These are phyloP conservation scores for Blepharisma stoltei DNA, from an alignment of 73 alveolate genomes.

Conservation along the genomic window DNA sequence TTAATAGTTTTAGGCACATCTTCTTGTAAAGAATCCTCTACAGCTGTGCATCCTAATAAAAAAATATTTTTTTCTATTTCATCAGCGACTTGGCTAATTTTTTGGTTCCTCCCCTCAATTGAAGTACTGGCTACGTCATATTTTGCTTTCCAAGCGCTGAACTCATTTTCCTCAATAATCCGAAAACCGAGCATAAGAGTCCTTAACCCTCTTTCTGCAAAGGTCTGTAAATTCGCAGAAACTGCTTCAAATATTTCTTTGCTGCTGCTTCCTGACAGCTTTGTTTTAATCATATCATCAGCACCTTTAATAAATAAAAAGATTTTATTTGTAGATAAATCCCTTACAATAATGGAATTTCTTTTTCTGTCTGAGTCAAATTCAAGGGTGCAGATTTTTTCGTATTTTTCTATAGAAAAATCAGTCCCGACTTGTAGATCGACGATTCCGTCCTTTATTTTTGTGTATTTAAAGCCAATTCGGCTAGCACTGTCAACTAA, in stretches of 20 bases:
- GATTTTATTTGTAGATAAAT: conserved; percentile 30
- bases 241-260: not conserved
- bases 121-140: conserved; percentile 29
- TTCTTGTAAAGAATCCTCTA: conserved; percentile 95
- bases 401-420: conserved; percentile 38
- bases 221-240: not conserved
- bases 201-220: conserved; percentile 30
- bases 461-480: not conserved
- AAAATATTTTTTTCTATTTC: conserved; percentile 71
- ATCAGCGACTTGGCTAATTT: conserved; percentile 38
- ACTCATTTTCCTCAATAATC: conserved; percentile 72
- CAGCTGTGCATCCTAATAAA: conserved; percentile 88
- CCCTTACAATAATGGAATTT: conserved; percentile 83
- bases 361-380: conserved; percentile 93
- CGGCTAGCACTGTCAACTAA: conserved; percentile 22
- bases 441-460: not conserved
- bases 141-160: conserved; percentile 53
- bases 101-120: conserved; percentile 29
- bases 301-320: conserved; percentile 67
- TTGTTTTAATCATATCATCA: conserved; percentile 56
- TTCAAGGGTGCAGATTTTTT: conserved; percentile 77
- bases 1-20: conserved; percentile 93
- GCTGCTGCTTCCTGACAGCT: conserved; percentile 21
- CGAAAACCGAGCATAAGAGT: conserved; percentile 45
- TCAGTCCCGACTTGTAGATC: not conserved